Conservation (phyloP, 2,329 filamentous ascomycete species). For the Fusarium irregulare region DNA sequence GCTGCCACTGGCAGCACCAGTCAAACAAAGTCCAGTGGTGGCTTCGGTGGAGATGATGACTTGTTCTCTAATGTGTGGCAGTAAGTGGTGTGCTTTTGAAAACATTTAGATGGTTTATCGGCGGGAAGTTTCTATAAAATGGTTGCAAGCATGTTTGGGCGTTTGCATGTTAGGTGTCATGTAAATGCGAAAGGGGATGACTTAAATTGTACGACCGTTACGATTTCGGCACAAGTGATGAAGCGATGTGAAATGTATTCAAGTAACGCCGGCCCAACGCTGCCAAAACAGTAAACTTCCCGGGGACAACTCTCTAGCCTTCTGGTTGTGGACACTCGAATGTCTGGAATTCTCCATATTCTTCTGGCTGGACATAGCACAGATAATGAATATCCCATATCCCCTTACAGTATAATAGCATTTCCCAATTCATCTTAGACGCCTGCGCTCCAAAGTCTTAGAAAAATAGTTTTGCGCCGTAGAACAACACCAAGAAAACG, state of each 20-base stretch:
- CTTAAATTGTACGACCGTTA: constrained; percentile 31
- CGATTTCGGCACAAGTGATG: constrained; percentile 2
- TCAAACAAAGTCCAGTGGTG: constrained; percentile 64
- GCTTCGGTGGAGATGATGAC: constrained; percentile 80
- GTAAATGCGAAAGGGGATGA: constrained; percentile 46
- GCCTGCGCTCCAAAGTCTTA: constrained; percentile 46
- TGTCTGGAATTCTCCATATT: not conserved
- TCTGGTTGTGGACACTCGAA: constrained; percentile 2
- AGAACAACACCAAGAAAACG: constrained; percentile 79
- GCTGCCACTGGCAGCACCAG: constrained; percentile 53
- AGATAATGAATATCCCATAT: not conserved
- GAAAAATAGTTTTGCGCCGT: constrained; percentile 73
- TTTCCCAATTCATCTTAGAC: not conserved
- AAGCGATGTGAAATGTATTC: constrained; percentile 36
- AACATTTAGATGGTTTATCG: constrained; percentile 25
- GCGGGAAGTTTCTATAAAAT: constrained; percentile 41
- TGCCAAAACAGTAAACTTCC: constrained; percentile 28
- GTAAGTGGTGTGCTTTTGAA: constrained; percentile 54
- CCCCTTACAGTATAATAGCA: constrained; percentile 3
- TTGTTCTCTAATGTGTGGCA: constrained; percentile 97
- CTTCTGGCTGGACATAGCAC: not conserved
- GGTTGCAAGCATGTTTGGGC: constrained; percentile 48
- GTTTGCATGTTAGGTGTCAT: constrained; percentile 51
- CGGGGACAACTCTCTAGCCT: constrained; percentile 8
- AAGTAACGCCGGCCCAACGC: constrained; percentile 38